These are phyloP conservation scores for Stylonectria norvegica DNA, from an alignment of 2,329 filamentous ascomycete genomes.

Conservation along the genomic window DNA sequence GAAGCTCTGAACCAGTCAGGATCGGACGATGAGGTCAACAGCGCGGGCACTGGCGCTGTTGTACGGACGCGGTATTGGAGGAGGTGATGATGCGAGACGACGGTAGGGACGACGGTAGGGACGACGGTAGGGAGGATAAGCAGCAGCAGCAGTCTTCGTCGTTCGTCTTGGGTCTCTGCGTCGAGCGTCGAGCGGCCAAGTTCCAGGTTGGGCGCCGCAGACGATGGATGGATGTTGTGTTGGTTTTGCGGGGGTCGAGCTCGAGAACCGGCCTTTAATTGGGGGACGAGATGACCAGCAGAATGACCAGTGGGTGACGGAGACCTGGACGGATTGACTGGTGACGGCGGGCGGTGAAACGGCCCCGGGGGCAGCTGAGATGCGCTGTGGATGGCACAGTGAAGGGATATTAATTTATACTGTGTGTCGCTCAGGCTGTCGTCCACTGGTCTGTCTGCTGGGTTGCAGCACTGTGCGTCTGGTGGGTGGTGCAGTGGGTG, in stretches of 20 bases:
- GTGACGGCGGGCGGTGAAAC: constrained; percentile 22
- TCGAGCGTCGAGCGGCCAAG: constrained; percentile 18
- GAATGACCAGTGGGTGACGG: no score
- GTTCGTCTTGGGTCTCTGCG: constrained; percentile 19
- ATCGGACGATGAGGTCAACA: constrained; percentile 14
- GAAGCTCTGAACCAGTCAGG: constrained; percentile 31
- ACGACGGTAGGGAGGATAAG: constrained; percentile 4
- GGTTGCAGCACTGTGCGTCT: no score
- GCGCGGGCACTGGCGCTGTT: constrained; percentile 14
- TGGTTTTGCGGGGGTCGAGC: constrained; percentile 26
- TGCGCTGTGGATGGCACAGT: no score
- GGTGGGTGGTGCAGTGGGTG: no score
- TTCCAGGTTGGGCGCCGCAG: constrained; percentile 27
- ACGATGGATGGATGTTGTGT: constrained; percentile 23
- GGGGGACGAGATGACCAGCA: constrained; percentile 17
- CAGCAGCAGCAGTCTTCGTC: constrained; percentile 19
- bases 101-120: constrained; percentile 2
- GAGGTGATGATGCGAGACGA: constrained; percentile 2
- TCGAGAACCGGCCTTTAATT: constrained; percentile 23
- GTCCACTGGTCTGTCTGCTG: no score
- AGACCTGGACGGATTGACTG: no score
- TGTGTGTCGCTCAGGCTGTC: no score
- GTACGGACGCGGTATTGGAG: constrained; percentile 2
- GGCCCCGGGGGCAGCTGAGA: constrained; percentile 8
- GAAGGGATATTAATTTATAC: no score